Conservation (phyloP, 768 basidiomycete species). For the Mycena venus region DNA sequence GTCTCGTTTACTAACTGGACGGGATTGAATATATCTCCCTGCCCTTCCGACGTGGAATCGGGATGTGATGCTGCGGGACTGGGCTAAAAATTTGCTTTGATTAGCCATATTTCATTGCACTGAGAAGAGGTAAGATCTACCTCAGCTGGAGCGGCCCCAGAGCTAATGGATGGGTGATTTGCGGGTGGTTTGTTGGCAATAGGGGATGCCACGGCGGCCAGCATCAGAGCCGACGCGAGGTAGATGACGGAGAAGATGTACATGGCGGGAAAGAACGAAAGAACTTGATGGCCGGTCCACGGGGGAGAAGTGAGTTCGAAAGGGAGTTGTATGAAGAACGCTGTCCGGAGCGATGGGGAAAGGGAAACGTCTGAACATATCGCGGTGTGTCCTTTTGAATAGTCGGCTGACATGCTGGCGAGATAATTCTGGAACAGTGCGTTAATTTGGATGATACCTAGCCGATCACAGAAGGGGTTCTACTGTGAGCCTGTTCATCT, state of each 20-base stretch:
- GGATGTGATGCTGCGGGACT: neutral
- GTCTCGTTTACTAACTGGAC: neutral
- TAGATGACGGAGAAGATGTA: neutral
- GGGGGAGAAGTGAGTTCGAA: neutral
- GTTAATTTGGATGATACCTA: neutral
- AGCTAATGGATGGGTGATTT: neutral
- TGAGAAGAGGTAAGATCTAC: neutral
- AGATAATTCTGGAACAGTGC: neutral
- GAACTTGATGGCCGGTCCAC: neutral
- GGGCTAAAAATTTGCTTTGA: neutral
- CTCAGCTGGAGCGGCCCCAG: neutral
- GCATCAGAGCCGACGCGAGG: neutral
- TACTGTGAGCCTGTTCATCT: no score
- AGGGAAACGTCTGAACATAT: neutral
- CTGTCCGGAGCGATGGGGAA: neutral
- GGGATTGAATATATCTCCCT: neutral
- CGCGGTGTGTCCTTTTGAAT: neutral
- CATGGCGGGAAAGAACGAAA: neutral
- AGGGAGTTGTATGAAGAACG: neutral
- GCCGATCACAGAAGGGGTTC: neutral
- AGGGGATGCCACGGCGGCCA: neutral
- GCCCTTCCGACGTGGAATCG: neutral
- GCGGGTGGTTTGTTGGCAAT: neutral
- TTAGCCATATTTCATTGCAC: neutral
- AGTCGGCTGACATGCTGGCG: neutral